These are phyloP conservation scores for Chlamydomonas schloesseri DNA, from an alignment of 139 green algal genomes.

Conservation along the genomic window DNA sequence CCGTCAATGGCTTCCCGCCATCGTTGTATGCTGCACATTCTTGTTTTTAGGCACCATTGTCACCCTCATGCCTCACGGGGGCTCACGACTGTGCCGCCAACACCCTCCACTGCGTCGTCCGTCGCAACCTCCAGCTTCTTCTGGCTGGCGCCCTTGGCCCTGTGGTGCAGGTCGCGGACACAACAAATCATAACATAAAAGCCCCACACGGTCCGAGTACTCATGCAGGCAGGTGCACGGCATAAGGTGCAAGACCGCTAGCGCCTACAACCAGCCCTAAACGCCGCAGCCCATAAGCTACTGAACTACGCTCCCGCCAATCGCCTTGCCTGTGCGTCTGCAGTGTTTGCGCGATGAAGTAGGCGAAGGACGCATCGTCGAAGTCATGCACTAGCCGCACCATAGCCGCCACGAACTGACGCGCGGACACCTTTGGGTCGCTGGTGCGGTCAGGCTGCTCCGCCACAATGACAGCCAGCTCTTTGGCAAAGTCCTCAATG, in stretches of 20 bases:
- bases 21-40: no score
- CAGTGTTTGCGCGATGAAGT: conserved; percentile 2
- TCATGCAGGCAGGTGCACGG: no score
- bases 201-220: no score
- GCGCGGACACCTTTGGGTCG: conserved; percentile 3
- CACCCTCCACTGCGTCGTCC: neutral
- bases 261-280: neutral
- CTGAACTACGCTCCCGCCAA: neutral
- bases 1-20: no score
- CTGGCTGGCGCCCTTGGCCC: conserved; percentile 6
- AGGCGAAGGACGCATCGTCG: conserved; percentile 2
- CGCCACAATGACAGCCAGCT: conserved; percentile 16
- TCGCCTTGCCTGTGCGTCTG: neutral
- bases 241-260: no score
- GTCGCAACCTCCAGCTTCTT: neutral
- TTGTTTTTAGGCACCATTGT: no score
- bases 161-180: neutral
- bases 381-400: neutral
- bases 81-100: no score
- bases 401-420: conserved; percentile 22
- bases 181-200: no score
- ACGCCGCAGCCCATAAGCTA: neutral
- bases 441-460: neutral
- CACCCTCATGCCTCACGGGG: no score
- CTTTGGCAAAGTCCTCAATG: neutral